These are phyloP conservation scores for Xylaria intraflava DNA, from an alignment of 495 filamentous ascomycete genomes.

Conservation along the genomic window DNA sequence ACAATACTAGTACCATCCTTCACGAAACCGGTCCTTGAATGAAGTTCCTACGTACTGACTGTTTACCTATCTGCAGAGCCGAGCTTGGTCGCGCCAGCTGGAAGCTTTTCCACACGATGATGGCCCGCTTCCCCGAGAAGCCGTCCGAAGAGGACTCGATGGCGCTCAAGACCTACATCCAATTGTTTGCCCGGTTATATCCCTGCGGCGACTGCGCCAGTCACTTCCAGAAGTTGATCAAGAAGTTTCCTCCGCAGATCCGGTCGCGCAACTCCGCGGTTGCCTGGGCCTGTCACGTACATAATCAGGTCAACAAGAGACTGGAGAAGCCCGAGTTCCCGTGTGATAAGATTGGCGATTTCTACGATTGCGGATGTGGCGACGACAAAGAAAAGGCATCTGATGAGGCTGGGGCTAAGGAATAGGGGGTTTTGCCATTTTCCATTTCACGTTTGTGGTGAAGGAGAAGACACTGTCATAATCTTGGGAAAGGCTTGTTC, in stretches of 20 bases:
- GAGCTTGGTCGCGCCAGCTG: conserved; percentile 83
- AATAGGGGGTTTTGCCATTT: no score
- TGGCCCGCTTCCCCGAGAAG: conserved; percentile 84
- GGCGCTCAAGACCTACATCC: conserved; percentile 76
- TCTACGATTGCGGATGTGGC: conserved; percentile 93
- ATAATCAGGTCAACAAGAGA: conserved; percentile 89
- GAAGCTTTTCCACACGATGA: conserved; percentile 93
- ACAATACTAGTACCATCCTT: not conserved
- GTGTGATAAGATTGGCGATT: conserved; percentile 81
- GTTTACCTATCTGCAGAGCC: conserved; percentile 45
- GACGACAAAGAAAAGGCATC: conserved; percentile 53
- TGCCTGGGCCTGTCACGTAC: conserved; percentile 89
- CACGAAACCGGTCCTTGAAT: no score
- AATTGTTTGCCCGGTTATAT: conserved; percentile 87
- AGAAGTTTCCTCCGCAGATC: conserved; percentile 85
- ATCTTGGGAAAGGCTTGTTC: not conserved
- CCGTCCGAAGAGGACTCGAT: conserved; percentile 77
- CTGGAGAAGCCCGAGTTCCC: conserved; percentile 78
- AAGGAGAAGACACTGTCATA: not conserved
- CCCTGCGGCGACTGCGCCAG: conserved; percentile 92
- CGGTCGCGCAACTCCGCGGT: conserved; percentile 74
- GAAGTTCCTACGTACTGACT: conserved; percentile 9
- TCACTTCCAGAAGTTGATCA: conserved; percentile 79
- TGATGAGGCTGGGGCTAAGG: conserved; percentile 16
- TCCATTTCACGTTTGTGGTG: no score